These are phyloP conservation scores for Amylocarpus encephaloides DNA, from an alignment of 2,329 filamentous ascomycete genomes.

Conservation along the genomic window DNA sequence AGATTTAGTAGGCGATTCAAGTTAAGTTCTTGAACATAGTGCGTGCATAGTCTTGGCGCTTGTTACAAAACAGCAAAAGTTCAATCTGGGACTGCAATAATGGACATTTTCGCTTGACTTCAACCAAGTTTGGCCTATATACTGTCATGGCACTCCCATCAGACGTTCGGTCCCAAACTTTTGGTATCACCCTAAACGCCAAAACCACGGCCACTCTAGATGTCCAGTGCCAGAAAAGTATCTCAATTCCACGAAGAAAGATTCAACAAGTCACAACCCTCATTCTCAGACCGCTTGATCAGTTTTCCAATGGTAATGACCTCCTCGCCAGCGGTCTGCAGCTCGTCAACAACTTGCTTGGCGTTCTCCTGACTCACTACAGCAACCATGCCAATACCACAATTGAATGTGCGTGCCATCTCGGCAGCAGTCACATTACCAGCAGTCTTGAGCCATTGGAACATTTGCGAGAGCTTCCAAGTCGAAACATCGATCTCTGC, in stretches of 20 bases:
- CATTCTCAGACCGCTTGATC: conserved; percentile 45
- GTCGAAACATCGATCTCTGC: conserved; percentile 72
- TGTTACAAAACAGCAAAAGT: conserved; percentile 1
- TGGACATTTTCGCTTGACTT: not conserved
- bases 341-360: conserved; percentile 49
- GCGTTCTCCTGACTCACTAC: conserved; percentile 65
- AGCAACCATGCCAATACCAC: conserved; percentile 87
- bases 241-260: conserved; percentile 35
- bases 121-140: not conserved
- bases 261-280: conserved; percentile 58
- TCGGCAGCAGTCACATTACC: conserved; percentile 69
- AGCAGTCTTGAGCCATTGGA: conserved; percentile 73
- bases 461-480: conserved; percentile 74
- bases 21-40: not conserved
- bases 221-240: not conserved
- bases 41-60: conserved; percentile 5
- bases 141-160: not conserved
- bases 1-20: no score
- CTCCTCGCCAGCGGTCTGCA: conserved; percentile 66
- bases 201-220: not conserved
- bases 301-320: conserved; percentile 73
- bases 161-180: conserved; percentile 5
- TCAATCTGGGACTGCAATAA: conserved; percentile 2
- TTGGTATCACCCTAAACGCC: conserved; percentile 17
- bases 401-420: conserved; percentile 93